Evolutionary conservation across 768 basidiomycete species (phyloP).

Genomic region (Tephrocybe sp.): DNA sequence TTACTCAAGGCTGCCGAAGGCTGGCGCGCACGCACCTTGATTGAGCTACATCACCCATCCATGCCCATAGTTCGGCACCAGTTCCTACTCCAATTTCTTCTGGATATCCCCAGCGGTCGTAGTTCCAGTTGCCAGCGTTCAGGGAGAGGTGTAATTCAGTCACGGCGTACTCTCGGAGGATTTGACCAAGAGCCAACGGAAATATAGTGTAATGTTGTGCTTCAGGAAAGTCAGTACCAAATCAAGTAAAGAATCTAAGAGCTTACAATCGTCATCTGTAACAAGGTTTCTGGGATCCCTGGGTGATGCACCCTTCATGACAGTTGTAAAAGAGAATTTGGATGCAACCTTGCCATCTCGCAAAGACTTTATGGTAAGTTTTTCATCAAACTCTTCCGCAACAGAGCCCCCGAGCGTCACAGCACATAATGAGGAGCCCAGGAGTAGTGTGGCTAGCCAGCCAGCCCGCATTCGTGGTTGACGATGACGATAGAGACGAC

Average conservation of each 20-base stretch:
- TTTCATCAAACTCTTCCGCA: conserved; percentile 48
- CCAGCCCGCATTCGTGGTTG: conserved; percentile 16
- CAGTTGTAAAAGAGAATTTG: conserved; percentile 76
- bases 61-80: conserved; percentile 89
- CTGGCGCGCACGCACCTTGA: conserved; percentile 38
- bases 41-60: conserved; percentile 71
- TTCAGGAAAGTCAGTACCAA: conserved; percentile 19
- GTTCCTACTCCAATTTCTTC: conserved; percentile 72
- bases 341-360: conserved; percentile 81
- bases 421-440: conserved; percentile 9
- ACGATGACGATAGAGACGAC: not conserved
- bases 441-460: conserved; percentile 15
- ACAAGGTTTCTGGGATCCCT: conserved; percentile 51
- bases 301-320: conserved; percentile 50
- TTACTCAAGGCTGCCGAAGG: not conserved
- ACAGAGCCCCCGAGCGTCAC: not conserved
- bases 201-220: conserved; percentile 88
- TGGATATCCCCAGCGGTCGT: conserved; percentile 80
- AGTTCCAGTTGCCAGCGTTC: conserved; percentile 92
- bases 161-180: conserved; percentile 80
- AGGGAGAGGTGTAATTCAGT: conserved; percentile 87
- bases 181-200: conserved; percentile 83
- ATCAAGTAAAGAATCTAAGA: not conserved
- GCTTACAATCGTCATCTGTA: conserved; percentile 47
- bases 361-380: conserved; percentile 48